Percentiles rank a stretch among this genome's conserved stretches.
Conservation (phyloP, 176 grass and related monocot genomes). For the Juncus effusus region DNA sequence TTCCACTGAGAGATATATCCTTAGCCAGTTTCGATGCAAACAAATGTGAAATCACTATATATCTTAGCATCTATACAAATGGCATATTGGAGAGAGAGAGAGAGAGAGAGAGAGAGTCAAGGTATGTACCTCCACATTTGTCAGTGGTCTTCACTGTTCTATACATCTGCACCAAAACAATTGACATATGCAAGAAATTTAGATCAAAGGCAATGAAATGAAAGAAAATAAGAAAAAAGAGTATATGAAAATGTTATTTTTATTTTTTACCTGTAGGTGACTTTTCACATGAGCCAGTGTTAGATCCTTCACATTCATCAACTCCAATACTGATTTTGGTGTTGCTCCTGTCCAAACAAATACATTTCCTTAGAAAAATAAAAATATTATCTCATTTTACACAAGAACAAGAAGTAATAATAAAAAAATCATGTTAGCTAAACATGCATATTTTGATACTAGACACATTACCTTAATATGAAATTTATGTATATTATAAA, state of each 20-base stretch:
- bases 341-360: conserved; percentile 59
- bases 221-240: conserved; percentile 16
- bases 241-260: conserved; percentile 2
- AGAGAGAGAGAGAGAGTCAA: conserved; percentile 26
- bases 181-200: conserved; percentile 13
- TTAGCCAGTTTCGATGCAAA: conserved; percentile 14
- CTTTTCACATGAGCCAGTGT: conserved; percentile 98
- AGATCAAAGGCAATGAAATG: conserved; percentile 8
- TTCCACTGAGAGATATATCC: conserved; percentile 17
- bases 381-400: background rate
- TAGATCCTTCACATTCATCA: conserved; percentile 99
- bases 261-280: conserved; percentile 86
- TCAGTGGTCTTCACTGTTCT: conserved; percentile 96
- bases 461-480: too few relatives aligned
- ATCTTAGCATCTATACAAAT: background rate
- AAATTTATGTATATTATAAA: too few relatives aligned
- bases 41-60: too few relatives aligned
- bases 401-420: conserved; percentile 7
- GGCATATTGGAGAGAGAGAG: conserved; percentile 23
- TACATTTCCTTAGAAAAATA: conserved; percentile 11
- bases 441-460: background rate
- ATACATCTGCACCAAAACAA: conserved; percentile 78
- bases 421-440: background rate
- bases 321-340: conserved; percentile 90
- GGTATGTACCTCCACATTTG: conserved; percentile 69